Percentiles rank a stretch among this genome's conserved stretches.
Conservation (phyloP, 306 rosid species). For the Vicia villosa region DNA sequence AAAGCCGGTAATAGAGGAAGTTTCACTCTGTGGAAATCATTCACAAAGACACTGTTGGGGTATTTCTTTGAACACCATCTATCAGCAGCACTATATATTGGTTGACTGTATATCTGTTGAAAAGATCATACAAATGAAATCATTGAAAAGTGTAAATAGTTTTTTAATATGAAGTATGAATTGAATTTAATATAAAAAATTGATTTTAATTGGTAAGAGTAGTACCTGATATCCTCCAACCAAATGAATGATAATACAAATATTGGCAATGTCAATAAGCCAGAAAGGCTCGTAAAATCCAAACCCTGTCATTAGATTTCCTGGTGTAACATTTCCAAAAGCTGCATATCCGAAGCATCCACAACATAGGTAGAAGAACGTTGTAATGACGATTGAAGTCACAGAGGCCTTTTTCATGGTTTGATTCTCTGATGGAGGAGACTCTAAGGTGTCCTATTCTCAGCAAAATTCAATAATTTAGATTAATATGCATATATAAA, state of each 20-base stretch:
- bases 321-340: conserved; percentile 76
- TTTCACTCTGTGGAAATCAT: conserved; percentile 49
- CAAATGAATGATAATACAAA: conserved; percentile 70
- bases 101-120: conserved; percentile 69
- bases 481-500: neutral
- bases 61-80: conserved; percentile 53
- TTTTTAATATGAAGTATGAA: neutral
- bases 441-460: conserved; percentile 84
- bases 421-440: conserved; percentile 79
- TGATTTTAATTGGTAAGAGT: neutral
- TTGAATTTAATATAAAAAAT: neutral
- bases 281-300: conserved; percentile 86
- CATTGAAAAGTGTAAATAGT: too few species aligned
- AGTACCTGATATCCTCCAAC: conserved; percentile 95
- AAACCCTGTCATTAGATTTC: conserved; percentile 80
- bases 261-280: conserved; percentile 84
- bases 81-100: conserved; percentile 57
- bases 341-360: conserved; percentile 95
- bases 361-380: conserved; percentile 87
- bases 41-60: conserved; percentile 66
- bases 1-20: conserved; percentile 55
- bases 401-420: conserved; percentile 81
- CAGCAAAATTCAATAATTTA: neutral
- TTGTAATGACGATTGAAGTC: conserved; percentile 59
- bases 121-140: neutral